Conservation (phyloP, 345 rosid species). For the Mercurialis annua region DNA sequence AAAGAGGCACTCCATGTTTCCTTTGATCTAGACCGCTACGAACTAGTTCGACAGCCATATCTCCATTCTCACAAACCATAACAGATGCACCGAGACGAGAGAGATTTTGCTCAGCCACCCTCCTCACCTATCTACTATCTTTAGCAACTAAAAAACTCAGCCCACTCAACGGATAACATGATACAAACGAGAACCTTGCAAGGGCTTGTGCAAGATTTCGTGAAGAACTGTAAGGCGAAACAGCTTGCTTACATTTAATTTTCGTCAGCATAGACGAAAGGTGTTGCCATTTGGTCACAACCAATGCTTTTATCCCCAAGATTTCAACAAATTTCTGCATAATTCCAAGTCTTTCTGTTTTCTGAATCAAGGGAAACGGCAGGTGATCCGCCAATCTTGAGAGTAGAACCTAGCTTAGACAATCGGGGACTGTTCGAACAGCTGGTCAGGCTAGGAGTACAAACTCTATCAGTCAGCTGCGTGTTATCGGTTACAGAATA, state of each 20-base stretch:
- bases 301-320: slow-evolving; percentile 47
- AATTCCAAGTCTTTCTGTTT: slow-evolving; percentile 46
- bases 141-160: slow-evolving; percentile 22
- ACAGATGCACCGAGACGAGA: slow-evolving; percentile 25
- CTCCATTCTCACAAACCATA: slow-evolving; percentile 21
- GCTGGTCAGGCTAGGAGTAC: slow-evolving; percentile 26
- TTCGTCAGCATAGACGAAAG: slow-evolving; percentile 35
- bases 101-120: neutral
- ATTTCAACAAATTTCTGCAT: slow-evolving; percentile 48
- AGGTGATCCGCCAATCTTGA: slow-evolving; percentile 51
- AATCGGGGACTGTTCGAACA: slow-evolving; percentile 41
- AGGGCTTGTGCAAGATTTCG: slow-evolving; percentile 47
- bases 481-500: slow-evolving; percentile 8
- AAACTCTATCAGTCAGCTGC: slow-evolving; percentile 29
- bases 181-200: slow-evolving; percentile 69
- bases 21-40: neutral
- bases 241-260: slow-evolving; percentile 30
- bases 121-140: slow-evolving; percentile 1
- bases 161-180: slow-evolving; percentile 33
- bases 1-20: slow-evolving; percentile 8
- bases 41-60: slow-evolving; percentile 18
- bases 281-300: slow-evolving; percentile 40
- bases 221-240: slow-evolving; percentile 42
- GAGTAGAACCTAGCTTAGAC: slow-evolving; percentile 34
- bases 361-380: slow-evolving; percentile 55